Conservation (phyloP, 2,329 filamentous ascomycete genomes). For the Fusarium sp. region DNA sequence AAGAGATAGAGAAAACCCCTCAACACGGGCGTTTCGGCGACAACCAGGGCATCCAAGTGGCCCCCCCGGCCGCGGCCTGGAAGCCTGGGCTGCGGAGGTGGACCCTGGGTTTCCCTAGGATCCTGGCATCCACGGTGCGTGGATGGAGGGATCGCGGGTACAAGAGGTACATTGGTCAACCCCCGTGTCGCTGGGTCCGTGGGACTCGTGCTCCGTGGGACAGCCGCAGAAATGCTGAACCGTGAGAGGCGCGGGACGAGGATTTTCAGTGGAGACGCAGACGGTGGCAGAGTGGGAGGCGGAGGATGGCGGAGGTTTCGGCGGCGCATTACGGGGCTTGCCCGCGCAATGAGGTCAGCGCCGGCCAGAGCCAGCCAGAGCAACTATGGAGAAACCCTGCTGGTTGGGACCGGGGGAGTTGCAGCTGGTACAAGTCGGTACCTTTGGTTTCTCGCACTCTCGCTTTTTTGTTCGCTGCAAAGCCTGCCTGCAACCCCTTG, state of each 20-base stretch:
- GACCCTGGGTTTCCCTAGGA: conserved; percentile 21
- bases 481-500: neutral
- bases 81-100: conserved; percentile 39
- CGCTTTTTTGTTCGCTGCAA: neutral
- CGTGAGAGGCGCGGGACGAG: conserved; percentile 15
- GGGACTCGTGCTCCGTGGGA: conserved; percentile 14
- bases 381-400: conserved; percentile 42
- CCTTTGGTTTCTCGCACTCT: conserved; percentile 5
- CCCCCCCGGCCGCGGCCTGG: conserved; percentile 33
- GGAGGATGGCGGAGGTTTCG: conserved; percentile 38
- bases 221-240: neutral
- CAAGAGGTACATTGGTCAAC: conserved; percentile 25
- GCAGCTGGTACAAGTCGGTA: conserved; percentile 18
- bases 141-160: conserved; percentile 13
- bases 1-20: conserved; percentile 43
- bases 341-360: conserved; percentile 40
- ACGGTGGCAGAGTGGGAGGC: conserved; percentile 11
- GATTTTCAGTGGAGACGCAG: conserved; percentile 8
- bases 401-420: conserved; percentile 24
- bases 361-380: conserved; percentile 18
- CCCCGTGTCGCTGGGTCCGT: conserved; percentile 12
- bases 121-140: neutral
- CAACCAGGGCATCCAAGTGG: conserved; percentile 33
- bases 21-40: conserved; percentile 40
- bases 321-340: conserved; percentile 35